These are phyloP conservation scores for Ascoidea tarda DNA, from an alignment of 805 yeast species.

Conservation along the genomic window DNA sequence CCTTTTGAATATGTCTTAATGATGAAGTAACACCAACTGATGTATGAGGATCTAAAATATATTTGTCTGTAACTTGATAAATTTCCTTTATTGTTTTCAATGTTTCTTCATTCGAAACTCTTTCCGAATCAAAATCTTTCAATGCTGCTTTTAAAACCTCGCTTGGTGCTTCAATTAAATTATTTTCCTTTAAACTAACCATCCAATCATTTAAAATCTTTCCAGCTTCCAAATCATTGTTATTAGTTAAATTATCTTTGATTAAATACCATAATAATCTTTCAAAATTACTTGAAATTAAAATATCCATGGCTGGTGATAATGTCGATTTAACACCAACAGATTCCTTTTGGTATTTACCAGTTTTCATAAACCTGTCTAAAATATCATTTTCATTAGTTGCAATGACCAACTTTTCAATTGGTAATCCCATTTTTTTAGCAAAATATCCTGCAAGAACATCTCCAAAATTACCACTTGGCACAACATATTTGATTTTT, in stretches of 20 bases:
- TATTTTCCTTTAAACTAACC: constrained; percentile 58
- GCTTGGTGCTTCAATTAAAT: constrained; percentile 59
- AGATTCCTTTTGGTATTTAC: constrained; percentile 62
- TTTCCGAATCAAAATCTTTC: constrained; percentile 59
- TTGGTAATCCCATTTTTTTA: constrained; percentile 87
- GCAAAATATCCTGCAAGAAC: constrained; percentile 95
- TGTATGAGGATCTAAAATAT: constrained; percentile 91
- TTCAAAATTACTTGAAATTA: constrained; percentile 91
- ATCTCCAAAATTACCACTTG: constrained; percentile 98
- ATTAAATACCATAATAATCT: constrained; percentile 91
- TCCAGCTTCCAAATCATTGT: constrained; percentile 60
- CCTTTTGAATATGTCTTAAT: constrained; percentile 40
- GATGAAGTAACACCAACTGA: constrained; percentile 88
- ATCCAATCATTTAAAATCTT: constrained; percentile 60
- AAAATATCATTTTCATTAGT: constrained; percentile 93
- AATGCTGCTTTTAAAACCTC: constrained; percentile 54
- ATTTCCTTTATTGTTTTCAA: constrained; percentile 60
- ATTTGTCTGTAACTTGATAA: constrained; percentile 45
- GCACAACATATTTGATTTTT: constrained; percentile 73
- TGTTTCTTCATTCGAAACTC: constrained; percentile 70
- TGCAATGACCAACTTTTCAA: constrained; percentile 77
- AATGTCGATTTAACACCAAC: constrained; percentile 71
- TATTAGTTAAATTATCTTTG: constrained; percentile 29
- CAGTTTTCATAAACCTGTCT: constrained; percentile 81
- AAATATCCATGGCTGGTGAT: constrained; percentile 98